A percentile compares a stretch with the other conserved stretches of the same genome.
phyloP scores from a whole-genome alignment of 78 protist species.

The Neovahlkampfia damariscottae region DNA sequence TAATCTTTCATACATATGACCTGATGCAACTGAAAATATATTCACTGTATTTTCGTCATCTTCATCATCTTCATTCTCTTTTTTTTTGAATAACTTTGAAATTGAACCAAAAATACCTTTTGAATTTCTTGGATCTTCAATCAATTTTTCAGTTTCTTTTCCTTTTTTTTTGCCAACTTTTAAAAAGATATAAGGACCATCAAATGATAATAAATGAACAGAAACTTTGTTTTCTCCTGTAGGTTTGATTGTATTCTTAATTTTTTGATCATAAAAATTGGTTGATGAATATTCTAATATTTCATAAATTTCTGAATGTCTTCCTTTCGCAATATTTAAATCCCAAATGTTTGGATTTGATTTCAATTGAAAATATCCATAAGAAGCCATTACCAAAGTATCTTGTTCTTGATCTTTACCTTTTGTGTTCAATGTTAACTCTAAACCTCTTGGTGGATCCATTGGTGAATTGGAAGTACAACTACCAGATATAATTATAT shows the following conservation, averaged over 20 bases:
- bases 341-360: conserved; percentile 66
- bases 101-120: neutral
- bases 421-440: conserved; percentile 14
- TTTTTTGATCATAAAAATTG: neutral
- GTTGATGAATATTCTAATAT: neutral
- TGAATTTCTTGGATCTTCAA: conserved; percentile 3
- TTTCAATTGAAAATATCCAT: conserved; percentile 79
- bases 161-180: neutral
- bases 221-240: neutral
- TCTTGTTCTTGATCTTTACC: neutral
- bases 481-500: conserved; percentile 16
- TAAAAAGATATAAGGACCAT: neutral
- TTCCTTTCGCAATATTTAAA: conserved; percentile 18
- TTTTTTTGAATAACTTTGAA: neutral
- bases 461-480: neutral
- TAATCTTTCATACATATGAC: conserved; percentile 94
- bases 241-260: neutral
- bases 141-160: conserved; percentile 4
- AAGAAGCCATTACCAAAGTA: conserved; percentile 49
- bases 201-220: neutral
- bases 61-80: neutral
- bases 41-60: conserved; percentile 55
- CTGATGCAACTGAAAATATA: conserved; percentile 91
- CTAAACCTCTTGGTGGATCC: conserved; percentile 36
- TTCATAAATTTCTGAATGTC: neutral